phyloP scores from a whole-genome alignment of 176 grass and related monocot genomes.

The Oryza nivara region DNA sequence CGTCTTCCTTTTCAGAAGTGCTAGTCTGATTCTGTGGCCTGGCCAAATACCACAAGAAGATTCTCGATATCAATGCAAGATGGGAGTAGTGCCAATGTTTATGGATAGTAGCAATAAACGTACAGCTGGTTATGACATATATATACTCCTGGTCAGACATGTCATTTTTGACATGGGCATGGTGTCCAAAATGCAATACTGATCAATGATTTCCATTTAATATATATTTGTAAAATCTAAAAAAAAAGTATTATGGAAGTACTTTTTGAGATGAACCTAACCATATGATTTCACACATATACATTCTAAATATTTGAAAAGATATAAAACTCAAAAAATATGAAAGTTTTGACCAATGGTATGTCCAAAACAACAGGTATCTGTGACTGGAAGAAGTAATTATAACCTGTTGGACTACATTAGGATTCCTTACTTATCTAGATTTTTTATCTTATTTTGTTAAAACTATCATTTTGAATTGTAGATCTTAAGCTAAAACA shows the following conservation, averaged over 20 bases:
- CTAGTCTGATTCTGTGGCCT: constrained; percentile 31
- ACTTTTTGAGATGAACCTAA: background rate
- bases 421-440: constrained; percentile 6
- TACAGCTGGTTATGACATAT: constrained; percentile 22
- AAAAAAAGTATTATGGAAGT: background rate
- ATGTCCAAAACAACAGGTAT: background rate
- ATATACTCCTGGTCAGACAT: background rate
- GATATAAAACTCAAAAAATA: background rate
- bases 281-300: background rate
- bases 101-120: constrained; percentile 13
- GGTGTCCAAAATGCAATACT: background rate
- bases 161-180: background rate
- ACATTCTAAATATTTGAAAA: background rate
- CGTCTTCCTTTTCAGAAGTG: constrained; percentile 39
- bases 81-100: background rate
- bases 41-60: constrained; percentile 38
- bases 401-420: background rate
- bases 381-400: background rate
- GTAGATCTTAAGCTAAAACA: background rate
- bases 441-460: background rate
- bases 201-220: background rate
- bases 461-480: background rate
- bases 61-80: constrained; percentile 20
- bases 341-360: background rate
- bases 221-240: background rate